Conservation (phyloP, 1,284 basidiomycete species). For the Trametes pubescens region DNA sequence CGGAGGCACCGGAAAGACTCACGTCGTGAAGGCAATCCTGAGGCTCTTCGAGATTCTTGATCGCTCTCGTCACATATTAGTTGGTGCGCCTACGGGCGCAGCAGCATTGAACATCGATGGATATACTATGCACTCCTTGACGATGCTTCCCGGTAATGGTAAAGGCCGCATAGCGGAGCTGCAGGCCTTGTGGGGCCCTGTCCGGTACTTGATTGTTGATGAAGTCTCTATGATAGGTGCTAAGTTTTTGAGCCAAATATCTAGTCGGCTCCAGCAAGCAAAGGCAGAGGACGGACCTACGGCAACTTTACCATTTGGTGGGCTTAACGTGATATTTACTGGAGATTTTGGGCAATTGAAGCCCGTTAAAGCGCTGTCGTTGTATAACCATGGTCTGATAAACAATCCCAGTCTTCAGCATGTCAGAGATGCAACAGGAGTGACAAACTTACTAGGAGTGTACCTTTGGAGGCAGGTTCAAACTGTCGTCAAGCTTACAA, state of each 20-base stretch:
- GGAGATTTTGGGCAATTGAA: slow-evolving; percentile 29
- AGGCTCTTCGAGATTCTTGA: not conserved
- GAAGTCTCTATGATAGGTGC: slow-evolving; percentile 19
- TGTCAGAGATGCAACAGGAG: not conserved
- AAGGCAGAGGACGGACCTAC: not conserved
- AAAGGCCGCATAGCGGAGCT: not conserved
- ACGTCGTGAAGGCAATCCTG: slow-evolving; percentile 28
- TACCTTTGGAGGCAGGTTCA: slow-evolving; percentile 2
- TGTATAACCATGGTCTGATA: slow-evolving; percentile 12
- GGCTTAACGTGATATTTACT: slow-evolving; percentile 26
- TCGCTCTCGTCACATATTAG: not conserved
- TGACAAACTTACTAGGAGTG: not conserved
- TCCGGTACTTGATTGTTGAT: slow-evolving; percentile 8
- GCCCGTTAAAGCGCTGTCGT: slow-evolving; percentile 5
- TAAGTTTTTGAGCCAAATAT: not conserved
- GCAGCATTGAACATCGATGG: slow-evolving; percentile 22
- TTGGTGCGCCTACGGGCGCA: slow-evolving; percentile 21
- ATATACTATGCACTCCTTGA: slow-evolving; percentile 24
- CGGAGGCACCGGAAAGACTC: slow-evolving; percentile 31
- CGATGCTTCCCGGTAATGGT: slow-evolving; percentile 9
- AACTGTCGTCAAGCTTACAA: not conserved
- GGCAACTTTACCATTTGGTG: slow-evolving; percentile 16
- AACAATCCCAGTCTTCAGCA: not conserved
- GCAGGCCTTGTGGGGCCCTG: not conserved
- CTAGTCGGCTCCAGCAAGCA: slow-evolving; percentile 1